phyloP scores from a whole-genome alignment of 2,329 filamentous ascomycete genomes.

The Sphaerostilbella broomeana region DNA sequence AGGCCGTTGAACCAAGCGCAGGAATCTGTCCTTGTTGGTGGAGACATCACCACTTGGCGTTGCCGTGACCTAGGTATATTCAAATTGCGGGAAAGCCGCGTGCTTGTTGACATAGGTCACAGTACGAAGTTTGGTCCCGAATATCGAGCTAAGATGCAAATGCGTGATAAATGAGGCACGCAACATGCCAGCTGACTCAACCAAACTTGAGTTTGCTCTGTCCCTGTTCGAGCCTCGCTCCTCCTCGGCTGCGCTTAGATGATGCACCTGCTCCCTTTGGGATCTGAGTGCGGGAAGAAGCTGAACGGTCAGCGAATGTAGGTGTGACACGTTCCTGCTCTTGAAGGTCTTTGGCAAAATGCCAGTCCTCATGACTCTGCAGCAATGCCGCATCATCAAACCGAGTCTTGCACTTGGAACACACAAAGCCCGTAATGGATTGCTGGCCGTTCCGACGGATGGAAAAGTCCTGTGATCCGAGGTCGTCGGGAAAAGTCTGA shows the following conservation, averaged over 20 bases:
- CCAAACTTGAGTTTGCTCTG: slow-evolving; percentile 57
- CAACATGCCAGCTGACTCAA: slow-evolving; percentile 29
- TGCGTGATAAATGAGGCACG: too few species aligned
- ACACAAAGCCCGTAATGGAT: slow-evolving; percentile 40
- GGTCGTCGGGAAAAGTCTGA: too few species aligned
- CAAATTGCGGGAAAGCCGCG: too few species aligned
- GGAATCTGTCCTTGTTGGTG: too few species aligned
- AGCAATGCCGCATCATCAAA: slow-evolving; percentile 52
- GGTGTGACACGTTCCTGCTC: slow-evolving; percentile 49
- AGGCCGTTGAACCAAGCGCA: too few species aligned
- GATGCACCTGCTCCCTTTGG: slow-evolving; percentile 29
- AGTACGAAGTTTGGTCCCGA: too few species aligned
- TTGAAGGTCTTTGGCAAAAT: slow-evolving; percentile 83
- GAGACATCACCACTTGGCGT: too few species aligned
- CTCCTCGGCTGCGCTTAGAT: slow-evolving; percentile 34
- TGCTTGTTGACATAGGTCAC: too few species aligned
- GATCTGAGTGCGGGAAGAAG: slow-evolving; percentile 25
- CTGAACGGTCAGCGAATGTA: slow-evolving; percentile 35
- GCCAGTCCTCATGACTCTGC: slow-evolving; percentile 85
- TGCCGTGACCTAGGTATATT: too few species aligned
- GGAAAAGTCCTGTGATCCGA: too few species aligned
- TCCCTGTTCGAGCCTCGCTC: slow-evolving; percentile 44
- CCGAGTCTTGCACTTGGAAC: slow-evolving; percentile 58
- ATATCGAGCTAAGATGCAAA: too few species aligned
- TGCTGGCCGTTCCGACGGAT: too few species aligned